These are phyloP conservation scores for Candida frijolesensis DNA, from an alignment of 1,139 yeast species.

Conservation along the genomic window DNA sequence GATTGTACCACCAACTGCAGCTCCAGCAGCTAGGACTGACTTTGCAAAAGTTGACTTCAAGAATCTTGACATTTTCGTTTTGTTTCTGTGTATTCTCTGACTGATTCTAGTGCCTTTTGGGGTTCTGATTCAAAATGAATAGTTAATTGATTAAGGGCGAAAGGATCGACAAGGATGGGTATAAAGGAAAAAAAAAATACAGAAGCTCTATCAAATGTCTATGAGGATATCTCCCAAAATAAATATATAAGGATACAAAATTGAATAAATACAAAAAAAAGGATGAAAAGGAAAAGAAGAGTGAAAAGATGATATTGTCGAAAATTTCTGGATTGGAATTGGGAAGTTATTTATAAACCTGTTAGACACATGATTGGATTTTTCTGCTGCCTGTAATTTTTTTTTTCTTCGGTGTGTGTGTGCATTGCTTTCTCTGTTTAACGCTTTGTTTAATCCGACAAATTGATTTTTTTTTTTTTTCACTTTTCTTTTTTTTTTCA, in stretches of 20 bases:
- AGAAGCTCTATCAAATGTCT: constrained; percentile 3
- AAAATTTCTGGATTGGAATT: background rate
- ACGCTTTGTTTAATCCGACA: background rate
- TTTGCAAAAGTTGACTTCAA: constrained; percentile 26
- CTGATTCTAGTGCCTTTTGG: background rate
- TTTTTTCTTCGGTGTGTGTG: background rate
- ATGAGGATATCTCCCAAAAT: constrained; percentile 1
- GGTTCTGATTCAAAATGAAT: background rate
- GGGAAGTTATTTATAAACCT: constrained; percentile 2
- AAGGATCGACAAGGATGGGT: background rate
- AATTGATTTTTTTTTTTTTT: background rate
- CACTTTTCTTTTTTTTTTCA: background rate
- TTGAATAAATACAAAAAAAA: background rate
- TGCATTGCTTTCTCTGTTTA: background rate
- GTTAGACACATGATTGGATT: background rate
- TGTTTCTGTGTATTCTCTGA: background rate
- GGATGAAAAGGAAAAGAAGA: background rate
- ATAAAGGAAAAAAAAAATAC: background rate
- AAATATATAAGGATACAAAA: background rate
- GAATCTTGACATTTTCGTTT: constrained; percentile 19
- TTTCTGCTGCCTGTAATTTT: background rate
- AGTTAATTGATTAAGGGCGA: background rate
- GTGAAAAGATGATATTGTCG: background rate
- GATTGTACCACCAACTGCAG: constrained; percentile 39
- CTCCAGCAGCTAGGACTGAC: constrained; percentile 36